phyloP scores from a whole-genome alignment of 2,329 filamentous ascomycete species.

The Ilyonectria sp. region DNA sequence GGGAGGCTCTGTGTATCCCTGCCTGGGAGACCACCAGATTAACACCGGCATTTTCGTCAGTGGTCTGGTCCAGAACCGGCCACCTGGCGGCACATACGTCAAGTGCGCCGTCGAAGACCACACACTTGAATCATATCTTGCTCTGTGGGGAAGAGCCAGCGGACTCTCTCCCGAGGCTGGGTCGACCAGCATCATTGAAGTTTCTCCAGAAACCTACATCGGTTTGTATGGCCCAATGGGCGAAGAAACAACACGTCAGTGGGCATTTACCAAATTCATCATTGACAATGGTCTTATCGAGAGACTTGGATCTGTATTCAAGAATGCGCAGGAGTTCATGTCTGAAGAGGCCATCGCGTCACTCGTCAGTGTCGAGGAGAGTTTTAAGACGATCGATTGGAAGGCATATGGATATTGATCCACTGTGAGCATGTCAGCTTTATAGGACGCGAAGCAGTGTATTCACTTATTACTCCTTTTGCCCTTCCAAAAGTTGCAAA shows the following conservation, averaged over 20 bases:
- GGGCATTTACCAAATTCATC: conserved; percentile 3
- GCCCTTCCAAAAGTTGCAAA: too few species aligned
- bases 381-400: neutral
- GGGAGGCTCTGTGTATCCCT: neutral
- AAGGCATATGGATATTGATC: neutral
- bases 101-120: conserved; percentile 6
- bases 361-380: neutral
- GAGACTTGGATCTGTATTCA: neutral
- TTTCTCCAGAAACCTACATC: neutral
- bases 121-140: conserved; percentile 10
- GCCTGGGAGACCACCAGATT: neutral
- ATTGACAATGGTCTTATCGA: neutral
- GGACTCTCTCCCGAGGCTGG: neutral
- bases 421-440: too few species aligned
- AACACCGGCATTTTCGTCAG: conserved; percentile 1
- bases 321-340: neutral
- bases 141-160: conserved; percentile 6
- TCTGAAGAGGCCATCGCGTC: neutral
- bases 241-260: neutral
- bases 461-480: too few species aligned
- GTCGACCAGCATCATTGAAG: neutral
- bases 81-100: conserved; percentile 1
- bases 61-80: neutral
- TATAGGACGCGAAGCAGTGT: too few species aligned
- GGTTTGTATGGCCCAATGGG: conserved; percentile 2